A percentile compares a stretch with the other conserved stretches of the same genome.
Evolutionary conservation across 257 asterid genomes (phyloP).

Genomic region (Solanum tarijense): DNA sequence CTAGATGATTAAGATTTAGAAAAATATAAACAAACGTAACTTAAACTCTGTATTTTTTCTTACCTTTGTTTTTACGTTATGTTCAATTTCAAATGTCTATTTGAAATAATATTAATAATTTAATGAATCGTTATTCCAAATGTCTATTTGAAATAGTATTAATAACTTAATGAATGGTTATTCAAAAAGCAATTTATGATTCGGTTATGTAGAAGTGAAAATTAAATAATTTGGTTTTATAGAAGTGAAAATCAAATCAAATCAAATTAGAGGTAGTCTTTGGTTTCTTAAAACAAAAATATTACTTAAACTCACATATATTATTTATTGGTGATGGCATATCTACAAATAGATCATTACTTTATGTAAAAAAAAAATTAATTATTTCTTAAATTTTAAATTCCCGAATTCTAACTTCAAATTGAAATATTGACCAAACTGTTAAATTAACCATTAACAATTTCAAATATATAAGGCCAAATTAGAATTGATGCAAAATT

Average conservation of each 20-base stretch:
- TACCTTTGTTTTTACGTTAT: too few species aligned
- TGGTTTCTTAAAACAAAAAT: not conserved
- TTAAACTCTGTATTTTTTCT: not conserved
- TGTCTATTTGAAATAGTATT: too few species aligned
- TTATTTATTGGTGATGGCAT: not conserved
- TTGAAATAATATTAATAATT: too few species aligned
- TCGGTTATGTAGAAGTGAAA: too few species aligned
- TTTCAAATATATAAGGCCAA: not conserved
- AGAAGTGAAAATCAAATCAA: not conserved
- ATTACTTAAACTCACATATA: not conserved
- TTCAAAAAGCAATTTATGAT: not conserved
- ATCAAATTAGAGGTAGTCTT: not conserved
- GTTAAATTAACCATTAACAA: not conserved
- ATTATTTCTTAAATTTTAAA: not conserved
- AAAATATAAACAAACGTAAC: too few species aligned
- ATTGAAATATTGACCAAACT: not conserved
- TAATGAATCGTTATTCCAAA: too few species aligned
- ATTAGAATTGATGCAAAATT: not conserved
- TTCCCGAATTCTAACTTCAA: rapidly evolving
- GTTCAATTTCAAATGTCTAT: too few species aligned
- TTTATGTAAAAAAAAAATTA: not conserved
- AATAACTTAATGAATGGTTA: not conserved
- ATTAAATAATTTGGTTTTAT: not conserved
- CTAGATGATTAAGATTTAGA: too few species aligned
- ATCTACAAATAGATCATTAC: not conserved